Base-by-base conservation (phyloP, 1,284 basidiomycete species). In the Ceratorhiza oryzae-sativae region DNA sequence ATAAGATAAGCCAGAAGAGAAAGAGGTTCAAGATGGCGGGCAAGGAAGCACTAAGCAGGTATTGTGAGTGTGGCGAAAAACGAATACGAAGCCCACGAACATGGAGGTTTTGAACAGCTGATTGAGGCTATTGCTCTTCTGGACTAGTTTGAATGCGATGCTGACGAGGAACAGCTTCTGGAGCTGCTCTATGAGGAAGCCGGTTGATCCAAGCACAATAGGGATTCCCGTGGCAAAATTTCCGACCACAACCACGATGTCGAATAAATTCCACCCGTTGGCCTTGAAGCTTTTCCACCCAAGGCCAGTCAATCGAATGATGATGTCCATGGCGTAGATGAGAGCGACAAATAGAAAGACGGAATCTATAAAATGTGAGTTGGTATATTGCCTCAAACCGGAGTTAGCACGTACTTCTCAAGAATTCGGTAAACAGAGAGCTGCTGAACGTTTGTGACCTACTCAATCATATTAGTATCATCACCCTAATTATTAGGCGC, bases 51-150 rank as follows among this genome's bases (percentile, higher is more conserved):
- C 93, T 94, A 77, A 36, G 36, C 13, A 15, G 13, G 25, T 13
- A 34, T 3, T 3, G 41, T 20, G 9, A 76, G 20, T 20, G 65
- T 8, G n/a, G 53, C 53, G 20, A 30, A 30, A 18, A 3, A n/a
- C 65, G 25, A 15, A 60, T 25, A 42, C 55, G 1, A 23, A 6
- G 41, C 13, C 34, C 6, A 84, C 93, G 75, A 83, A 95, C 93
- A 94, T 86, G 1, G 94, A 93, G 6, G 95, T 98, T 82, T 98
- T 98, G 87, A 98, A 98, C 20, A 99, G 84, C 81, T 97, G 94
- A 77, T 98, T 98, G 73, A 99, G 84, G 75, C 88, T 90, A 77
- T 95, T 91, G 73, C 90, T 92, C 62, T 93, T 87, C 79, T 98
- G 94, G 0, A 98, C 93, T 25, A 99, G 86, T 81, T 99, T 99